These are phyloP conservation scores for Aspergillus sclerotiicarbonarius DNA, from an alignment of 495 filamentous ascomycete species.

Conservation along the genomic window DNA sequence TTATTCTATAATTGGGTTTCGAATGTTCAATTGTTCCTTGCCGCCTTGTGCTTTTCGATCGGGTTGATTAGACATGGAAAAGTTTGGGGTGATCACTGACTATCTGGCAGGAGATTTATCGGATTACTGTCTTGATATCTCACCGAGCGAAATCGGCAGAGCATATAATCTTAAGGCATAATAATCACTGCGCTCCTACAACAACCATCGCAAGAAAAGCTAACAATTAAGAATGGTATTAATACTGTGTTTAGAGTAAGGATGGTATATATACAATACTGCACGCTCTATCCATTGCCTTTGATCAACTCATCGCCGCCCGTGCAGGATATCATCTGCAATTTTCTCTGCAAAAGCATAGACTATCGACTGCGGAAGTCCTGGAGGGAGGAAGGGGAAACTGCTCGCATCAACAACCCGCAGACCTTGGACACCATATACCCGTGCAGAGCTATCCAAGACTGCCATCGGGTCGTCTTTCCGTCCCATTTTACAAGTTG, in stretches of 20 bases:
- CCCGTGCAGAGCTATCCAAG: slow-evolving; percentile 45
- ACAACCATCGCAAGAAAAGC: not conserved
- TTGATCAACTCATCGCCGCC: not conserved
- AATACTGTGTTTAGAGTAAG: not conserved
- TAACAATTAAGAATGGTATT: not conserved
- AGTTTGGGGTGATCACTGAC: not conserved
- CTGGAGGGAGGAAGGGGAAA: slow-evolving; percentile 51
- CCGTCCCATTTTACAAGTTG: slow-evolving; percentile 50
- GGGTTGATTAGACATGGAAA: not conserved
- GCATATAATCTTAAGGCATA: not conserved
- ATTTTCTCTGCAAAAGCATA: slow-evolving; percentile 59
- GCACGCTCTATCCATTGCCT: not conserved
- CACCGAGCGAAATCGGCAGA: not conserved
- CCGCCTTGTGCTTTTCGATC: not conserved
- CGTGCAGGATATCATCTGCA: slow-evolving; percentile 42
- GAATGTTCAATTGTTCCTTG: slow-evolving; percentile 11
- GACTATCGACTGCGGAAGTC: slow-evolving; percentile 48
- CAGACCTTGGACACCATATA: slow-evolving; percentile 46
- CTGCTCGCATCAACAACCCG: slow-evolving; percentile 53
- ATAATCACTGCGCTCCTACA: not conserved
- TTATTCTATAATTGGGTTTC: slow-evolving; percentile 26
- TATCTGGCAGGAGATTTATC: not conserved
- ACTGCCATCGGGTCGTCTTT: slow-evolving; percentile 45
- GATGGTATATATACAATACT: not conserved
- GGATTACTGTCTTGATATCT: not conserved